Conservation (phyloP, 495 filamentous ascomycete species). For the Penicillium longicatenatum region DNA sequence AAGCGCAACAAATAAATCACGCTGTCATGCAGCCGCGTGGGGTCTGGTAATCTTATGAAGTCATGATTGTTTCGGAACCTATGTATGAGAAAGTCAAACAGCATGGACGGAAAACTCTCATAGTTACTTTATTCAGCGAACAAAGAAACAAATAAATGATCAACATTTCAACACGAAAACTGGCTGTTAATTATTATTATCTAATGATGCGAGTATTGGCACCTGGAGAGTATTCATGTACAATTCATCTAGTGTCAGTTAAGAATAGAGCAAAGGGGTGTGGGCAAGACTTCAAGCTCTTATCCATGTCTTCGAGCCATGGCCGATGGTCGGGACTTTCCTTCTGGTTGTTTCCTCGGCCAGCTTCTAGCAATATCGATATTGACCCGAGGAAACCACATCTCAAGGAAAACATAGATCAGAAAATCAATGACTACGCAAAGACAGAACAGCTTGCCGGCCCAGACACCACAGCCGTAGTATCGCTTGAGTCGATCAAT, state of each 20-base stretch:
- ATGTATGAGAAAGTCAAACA: too few relatives aligned
- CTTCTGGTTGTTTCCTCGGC: slow-evolving; percentile 68
- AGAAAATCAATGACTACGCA: slow-evolving; percentile 94
- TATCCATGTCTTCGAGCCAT: slow-evolving; percentile 7
- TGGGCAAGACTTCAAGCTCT: background rate
- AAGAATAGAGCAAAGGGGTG: background rate
- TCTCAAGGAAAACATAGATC: slow-evolving; percentile 81
- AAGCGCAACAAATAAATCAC: slow-evolving; percentile 19
- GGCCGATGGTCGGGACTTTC: slow-evolving; percentile 10
- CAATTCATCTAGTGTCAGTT: background rate
- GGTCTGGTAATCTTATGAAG: too few relatives aligned
- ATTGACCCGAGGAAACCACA: slow-evolving; percentile 77
- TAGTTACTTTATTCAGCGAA: too few relatives aligned
- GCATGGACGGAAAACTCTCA: too few relatives aligned
- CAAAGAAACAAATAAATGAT: too few relatives aligned
- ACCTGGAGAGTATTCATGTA: background rate
- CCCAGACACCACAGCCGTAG: slow-evolving; percentile 99
- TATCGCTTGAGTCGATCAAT: slow-evolving; percentile 95
- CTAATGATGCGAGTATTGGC: background rate
- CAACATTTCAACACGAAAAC: too few relatives aligned
- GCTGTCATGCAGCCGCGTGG: background rate
- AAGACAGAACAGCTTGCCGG: slow-evolving; percentile 93
- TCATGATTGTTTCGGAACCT: too few relatives aligned
- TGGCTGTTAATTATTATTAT: background rate
- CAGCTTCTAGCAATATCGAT: slow-evolving; percentile 91